Evolutionary conservation across 169 alveolate genomes (phyloP).

Genomic region (Plasmodium sp.): DNA sequence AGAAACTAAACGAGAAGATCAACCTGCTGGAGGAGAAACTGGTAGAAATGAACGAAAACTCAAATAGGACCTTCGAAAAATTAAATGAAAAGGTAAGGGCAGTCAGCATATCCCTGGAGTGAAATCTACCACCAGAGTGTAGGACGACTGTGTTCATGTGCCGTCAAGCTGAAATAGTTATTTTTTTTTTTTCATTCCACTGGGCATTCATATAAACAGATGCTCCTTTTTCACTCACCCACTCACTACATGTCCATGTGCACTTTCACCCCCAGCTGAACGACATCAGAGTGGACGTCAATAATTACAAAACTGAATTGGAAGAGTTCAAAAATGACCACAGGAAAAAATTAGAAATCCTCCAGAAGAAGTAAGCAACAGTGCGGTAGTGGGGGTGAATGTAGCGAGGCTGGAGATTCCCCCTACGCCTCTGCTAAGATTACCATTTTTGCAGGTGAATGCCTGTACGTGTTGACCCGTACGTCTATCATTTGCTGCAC

Average conservation of each 20-base stretch:
- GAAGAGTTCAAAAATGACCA: constrained; percentile 66
- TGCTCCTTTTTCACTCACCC: not conserved
- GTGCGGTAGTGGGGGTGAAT: not conserved
- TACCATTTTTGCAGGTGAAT: not conserved
- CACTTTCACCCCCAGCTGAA: constrained; percentile 25
- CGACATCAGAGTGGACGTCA: constrained; percentile 41
- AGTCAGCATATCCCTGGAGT: not conserved
- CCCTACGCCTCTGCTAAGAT: not conserved
- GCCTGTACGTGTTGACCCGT: not conserved
- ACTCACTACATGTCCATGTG: not conserved
- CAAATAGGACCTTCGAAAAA: constrained; percentile 58
- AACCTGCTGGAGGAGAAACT: constrained; percentile 44
- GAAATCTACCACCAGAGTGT: not conserved
- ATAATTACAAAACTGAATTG: constrained; percentile 53
- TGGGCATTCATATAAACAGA: not conserved
- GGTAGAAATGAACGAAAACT: constrained; percentile 69
- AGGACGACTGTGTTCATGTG: not conserved
- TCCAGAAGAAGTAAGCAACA: constrained; percentile 44
- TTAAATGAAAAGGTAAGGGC: constrained; percentile 65
- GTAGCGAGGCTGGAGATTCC: not conserved
- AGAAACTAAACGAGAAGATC: constrained; percentile 59
- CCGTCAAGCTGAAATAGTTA: not conserved
- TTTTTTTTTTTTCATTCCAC: not conserved
- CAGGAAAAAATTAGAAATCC: constrained; percentile 26
- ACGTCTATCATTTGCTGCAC: not conserved